Conservation (phyloP, 306 rosid species). For the Glycine soja region DNA sequence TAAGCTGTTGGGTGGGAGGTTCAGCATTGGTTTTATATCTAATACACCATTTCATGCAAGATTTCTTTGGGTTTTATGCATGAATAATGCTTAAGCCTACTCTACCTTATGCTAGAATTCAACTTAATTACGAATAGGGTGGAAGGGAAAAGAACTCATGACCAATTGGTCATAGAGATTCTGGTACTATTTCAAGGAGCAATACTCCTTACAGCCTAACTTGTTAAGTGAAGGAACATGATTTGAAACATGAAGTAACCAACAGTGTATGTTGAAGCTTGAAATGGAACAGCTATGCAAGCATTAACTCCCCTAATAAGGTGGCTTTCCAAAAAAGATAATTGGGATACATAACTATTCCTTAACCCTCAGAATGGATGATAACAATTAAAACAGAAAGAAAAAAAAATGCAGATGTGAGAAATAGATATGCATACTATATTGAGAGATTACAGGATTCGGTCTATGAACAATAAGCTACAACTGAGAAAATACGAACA, state of each 20-base stretch:
- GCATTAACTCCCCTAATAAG: slow-evolving; percentile 11
- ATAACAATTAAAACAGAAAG: not conserved
- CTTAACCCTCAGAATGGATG: not conserved
- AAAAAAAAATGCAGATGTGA: not conserved
- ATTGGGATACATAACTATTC: not conserved
- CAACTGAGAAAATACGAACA: not conserved
- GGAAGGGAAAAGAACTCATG: not conserved
- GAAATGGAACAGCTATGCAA: slow-evolving; percentile 9
- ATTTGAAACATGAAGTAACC: not conserved
- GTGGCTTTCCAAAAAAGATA: not conserved
- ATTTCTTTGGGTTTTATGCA: too few species aligned
- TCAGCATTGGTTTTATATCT: too few species aligned
- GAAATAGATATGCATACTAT: slow-evolving; percentile 20
- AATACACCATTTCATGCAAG: too few species aligned
- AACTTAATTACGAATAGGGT: not conserved
- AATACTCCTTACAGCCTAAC: not conserved
- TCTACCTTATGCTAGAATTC: not conserved
- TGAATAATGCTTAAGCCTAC: too few species aligned
- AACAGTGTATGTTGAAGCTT: not conserved
- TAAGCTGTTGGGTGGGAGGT: too few species aligned
- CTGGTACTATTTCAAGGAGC: not conserved
- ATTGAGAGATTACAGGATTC: not conserved
- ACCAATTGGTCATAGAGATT: not conserved
- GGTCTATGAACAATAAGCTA: slow-evolving; percentile 9
- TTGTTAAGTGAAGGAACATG: slow-evolving; percentile 2